Base-by-base conservation (phyloP, 257 asterid species). In the Rehmannia glutinosa region DNA sequence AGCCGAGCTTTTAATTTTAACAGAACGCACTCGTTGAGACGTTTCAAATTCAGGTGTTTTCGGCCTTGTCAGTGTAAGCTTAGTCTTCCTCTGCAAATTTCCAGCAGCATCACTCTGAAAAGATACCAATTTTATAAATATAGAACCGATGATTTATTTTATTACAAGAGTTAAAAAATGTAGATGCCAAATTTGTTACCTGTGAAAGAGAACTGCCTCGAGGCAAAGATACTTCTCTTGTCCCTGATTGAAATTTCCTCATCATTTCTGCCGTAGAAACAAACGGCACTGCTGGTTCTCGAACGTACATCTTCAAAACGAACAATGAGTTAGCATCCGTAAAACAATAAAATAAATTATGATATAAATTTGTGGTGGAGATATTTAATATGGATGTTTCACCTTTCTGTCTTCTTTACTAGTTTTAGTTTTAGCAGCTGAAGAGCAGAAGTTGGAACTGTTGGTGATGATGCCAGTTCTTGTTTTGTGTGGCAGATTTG, bases 251-350 rank as follows among this genome's bases (percentile, higher is more conserved):
- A 54, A 92, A 92, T 79, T 84, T 92, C 47, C 70, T 84, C 86
- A 85, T 83, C 98, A 92, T 92, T 81, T 92, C 97, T 56, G 97
- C 97, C 80, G 75, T 84, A 6, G 98, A 89, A 73, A 92, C 88
- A 68, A 84, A 92, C 16, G 91, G 96, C 7, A 28, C 90, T 50
- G 89, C 84, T 70, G 70, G 83, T 70, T 90, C 90, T 64, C 95
- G 86, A 50, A 84, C 86, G 12, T 89, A 92, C 63, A 89, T 77
- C 98, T 92, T 78, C 66, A 66, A 12, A n/a, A n/a, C n/a, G 15
- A 69, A 58, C 10, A 11, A 52, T 24, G 49, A 47, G 33, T 67
- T 41, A 70, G 66, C 64, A 63, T 13, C 47, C 25, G 19, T n/a
- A n/a, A n/a, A 50, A 30, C 12, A 38, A 23, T 55, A 21, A 2